Evolutionary conservation across 108 stramenopile species (phyloP), one percentile per base, ranked within the genome.

Genomic region (Pseudonitzschia delicatissima): DNA sequence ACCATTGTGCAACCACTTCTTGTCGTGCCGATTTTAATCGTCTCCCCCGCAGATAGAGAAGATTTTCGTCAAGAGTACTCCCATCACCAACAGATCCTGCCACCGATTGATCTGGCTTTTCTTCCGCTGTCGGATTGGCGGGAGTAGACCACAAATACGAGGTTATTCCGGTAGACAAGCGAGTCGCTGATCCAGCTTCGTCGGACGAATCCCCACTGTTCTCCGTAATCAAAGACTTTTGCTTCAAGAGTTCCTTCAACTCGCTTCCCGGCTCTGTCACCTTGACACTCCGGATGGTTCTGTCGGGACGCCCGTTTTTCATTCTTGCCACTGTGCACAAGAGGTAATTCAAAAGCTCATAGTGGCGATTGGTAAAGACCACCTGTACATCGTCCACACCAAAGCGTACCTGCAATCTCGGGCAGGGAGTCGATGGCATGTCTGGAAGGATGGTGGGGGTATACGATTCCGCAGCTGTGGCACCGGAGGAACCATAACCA

Each of bases 251-350:
- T 62, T 51, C 34, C 26, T 50, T 44, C 8, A 61, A 45, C 2
- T 61, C 32, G 12, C 36, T 29, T n/a, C 53, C 70, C 9, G 76
- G 33, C 15, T 69, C 63, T 27, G 40, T 66, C 29, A 67, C 70
- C 57, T 69, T 66, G 1, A 82, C 79, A 9, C 70, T 64, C 18
- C 77, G 66, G 42, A 91, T 87, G 44, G 79, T 71, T 37, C 63
- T 62, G 31, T 62, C 39, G 18, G 90, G 90, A 17, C 90, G 70
- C 29, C 90, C 90, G 51, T 78, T 79, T 72, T 82, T 77, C 66
- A 76, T 80, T 37, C 85, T 71, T 9, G 66, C 45, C 13, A 83
- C 33, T 20, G 81, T 79, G 23, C 81, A 45, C 25, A 73, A 60
- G 34, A 84, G 76, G 51, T 77, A 77, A 40, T 72, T 58, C n/a